Percentiles rank a stretch among this genome's conserved stretches.
Evolutionary conservation across 2,329 filamentous ascomycete genomes (phyloP).

Genomic region (Sclerotinia minor): DNA sequence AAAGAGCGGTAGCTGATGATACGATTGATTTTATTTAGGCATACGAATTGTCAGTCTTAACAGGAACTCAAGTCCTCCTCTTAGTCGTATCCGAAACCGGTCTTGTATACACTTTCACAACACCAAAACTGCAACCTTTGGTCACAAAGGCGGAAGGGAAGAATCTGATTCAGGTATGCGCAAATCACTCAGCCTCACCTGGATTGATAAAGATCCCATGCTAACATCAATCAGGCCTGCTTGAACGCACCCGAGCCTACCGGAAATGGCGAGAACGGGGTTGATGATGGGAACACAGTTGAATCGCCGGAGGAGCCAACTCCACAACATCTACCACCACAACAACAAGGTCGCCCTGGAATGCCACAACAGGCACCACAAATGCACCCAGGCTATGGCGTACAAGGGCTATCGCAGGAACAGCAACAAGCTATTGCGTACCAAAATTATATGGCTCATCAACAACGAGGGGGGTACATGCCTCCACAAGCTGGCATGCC

Average conservation of each 20-base stretch:
- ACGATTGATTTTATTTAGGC: constrained; percentile 59
- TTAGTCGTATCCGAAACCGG: constrained; percentile 97
- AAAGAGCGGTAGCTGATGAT: constrained; percentile 32
- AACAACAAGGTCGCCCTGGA: constrained; percentile 54
- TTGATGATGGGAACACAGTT: constrained; percentile 72
- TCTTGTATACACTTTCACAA: constrained; percentile 97
- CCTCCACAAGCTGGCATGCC: constrained; percentile 76
- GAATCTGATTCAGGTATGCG: constrained; percentile 89
- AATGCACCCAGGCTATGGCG: constrained; percentile 62
- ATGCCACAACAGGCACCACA: constrained; percentile 62
- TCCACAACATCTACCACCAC: constrained; percentile 71
- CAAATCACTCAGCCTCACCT: constrained; percentile 12
- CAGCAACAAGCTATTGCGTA: constrained; percentile 78
- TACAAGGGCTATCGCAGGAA: constrained; percentile 52
- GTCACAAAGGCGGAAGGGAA: constrained; percentile 99
- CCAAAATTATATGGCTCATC: constrained; percentile 76
- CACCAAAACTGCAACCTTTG: constrained; percentile 94
- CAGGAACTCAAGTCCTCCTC: constrained; percentile 93
- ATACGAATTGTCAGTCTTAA: constrained; percentile 95
- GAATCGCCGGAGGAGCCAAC: constrained; percentile 90
- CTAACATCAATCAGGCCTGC: constrained; percentile 69
- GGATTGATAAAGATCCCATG: constrained; percentile 22
- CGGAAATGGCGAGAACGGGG: constrained; percentile 76
- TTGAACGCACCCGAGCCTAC: constrained; percentile 92
- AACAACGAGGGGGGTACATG: constrained; percentile 76